A percentile compares a stretch with the other conserved stretches of the same genome.
Evolutionary conservation across 1,284 basidiomycete genomes (phyloP).

Genomic region (Kwoniella shivajii): DNA sequence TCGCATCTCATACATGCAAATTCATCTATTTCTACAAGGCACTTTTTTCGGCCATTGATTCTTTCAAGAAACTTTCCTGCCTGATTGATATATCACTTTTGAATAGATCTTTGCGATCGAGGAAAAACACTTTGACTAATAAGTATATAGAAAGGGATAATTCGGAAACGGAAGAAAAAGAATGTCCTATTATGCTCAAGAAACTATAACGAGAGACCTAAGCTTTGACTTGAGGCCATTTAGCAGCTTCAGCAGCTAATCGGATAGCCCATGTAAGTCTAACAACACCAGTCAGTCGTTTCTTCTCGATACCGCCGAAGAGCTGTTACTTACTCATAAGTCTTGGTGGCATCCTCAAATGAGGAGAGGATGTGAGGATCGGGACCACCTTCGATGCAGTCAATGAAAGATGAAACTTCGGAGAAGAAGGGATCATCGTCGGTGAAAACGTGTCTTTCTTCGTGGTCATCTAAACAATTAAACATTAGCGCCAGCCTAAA

Average conservation of each 20-base stretch:
- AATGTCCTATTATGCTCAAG: not conserved
- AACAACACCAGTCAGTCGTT: not conserved
- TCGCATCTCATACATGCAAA: too few species aligned
- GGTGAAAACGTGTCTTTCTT: constrained; percentile 69
- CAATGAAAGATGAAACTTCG: constrained; percentile 80
- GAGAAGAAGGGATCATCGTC: constrained; percentile 94
- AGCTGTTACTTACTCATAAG: constrained; percentile 63
- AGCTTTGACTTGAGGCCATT: constrained; percentile 11
- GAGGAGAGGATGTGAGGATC: constrained; percentile 51
- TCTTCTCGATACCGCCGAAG: not conserved
- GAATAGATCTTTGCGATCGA: too few species aligned
- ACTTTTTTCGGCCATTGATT: not conserved
- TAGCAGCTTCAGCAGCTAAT: constrained; percentile 64
- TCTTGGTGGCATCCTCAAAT: constrained; percentile 74
- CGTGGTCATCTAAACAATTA: constrained; percentile 70
- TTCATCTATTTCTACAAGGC: too few species aligned
- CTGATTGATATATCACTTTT: too few species aligned
- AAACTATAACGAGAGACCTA: not conserved
- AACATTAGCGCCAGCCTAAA: not conserved
- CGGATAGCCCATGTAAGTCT: constrained; percentile 64
- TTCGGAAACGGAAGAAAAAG: not conserved
- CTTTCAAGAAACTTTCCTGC: not conserved
- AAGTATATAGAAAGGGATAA: too few species aligned
- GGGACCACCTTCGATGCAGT: constrained; percentile 66
- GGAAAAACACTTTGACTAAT: not conserved